phyloP scores from a whole-genome alignment of 2,329 filamentous ascomycete species.

The Paracoccidioides lutzii region DNA sequence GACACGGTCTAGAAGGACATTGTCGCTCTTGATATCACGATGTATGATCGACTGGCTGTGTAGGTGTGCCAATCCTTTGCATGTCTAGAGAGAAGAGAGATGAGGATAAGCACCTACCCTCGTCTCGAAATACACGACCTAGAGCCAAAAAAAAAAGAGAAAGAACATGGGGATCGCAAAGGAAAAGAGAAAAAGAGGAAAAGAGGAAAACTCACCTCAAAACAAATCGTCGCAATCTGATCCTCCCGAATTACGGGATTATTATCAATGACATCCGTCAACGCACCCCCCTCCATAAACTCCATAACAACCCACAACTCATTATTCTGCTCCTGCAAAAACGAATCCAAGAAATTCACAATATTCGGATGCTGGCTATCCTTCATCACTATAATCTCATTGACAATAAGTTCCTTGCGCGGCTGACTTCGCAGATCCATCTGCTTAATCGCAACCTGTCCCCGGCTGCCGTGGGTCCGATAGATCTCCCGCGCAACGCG shows the following conservation, averaged over 20 bases:
- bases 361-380: constrained; percentile 97
- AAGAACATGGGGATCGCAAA: neutral
- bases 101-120: constrained; percentile 7
- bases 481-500: constrained; percentile 64
- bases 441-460: constrained; percentile 96
- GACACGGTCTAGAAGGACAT: constrained; percentile 83
- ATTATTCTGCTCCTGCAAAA: constrained; percentile 82
- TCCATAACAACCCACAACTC: constrained; percentile 99
- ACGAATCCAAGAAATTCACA: constrained; percentile 96
- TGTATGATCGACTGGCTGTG: constrained; percentile 97
- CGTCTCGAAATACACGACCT: no score
- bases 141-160: neutral
- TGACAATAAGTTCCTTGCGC: constrained; percentile 94
- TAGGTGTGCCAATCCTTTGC: constrained; percentile 84
- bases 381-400: constrained; percentile 99
- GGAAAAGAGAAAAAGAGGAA: constrained; percentile 29
- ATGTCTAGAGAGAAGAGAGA: constrained; percentile 53
- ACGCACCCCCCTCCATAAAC: constrained; percentile 95
- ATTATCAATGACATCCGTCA: constrained; percentile 98
- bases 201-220: constrained; percentile 54
- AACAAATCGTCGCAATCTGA: constrained; percentile 93
- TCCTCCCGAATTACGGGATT: constrained; percentile 88
- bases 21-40: constrained; percentile 98
- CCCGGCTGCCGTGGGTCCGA: constrained; percentile 63
- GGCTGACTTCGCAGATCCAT: constrained; percentile 98